Percentiles rank a stretch among this genome's conserved stretches.
phyloP scores from a whole-genome alignment of 768 basidiomycete species.

The Trametes cinnabarina region DNA sequence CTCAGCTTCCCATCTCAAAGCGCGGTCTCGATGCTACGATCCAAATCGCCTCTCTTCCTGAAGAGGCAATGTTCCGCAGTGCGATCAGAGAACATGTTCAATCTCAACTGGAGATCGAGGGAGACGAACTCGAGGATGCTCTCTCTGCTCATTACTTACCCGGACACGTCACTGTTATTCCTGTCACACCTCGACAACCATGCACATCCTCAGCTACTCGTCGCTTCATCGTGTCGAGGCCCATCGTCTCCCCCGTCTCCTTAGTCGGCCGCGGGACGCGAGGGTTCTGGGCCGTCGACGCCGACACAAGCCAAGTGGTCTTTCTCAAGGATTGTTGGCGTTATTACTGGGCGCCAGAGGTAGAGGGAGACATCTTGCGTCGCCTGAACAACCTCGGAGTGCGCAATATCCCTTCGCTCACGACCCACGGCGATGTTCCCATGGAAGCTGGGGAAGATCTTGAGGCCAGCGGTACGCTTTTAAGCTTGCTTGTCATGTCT shows the following conservation, averaged over 20 bases:
- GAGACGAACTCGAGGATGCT: neutral
- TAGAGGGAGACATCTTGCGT: neutral
- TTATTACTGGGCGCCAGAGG: no score
- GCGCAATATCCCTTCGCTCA: neutral
- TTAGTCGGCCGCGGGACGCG: slow-evolving; percentile 5
- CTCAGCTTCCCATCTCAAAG: slow-evolving; percentile 5
- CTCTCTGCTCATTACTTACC: slow-evolving; percentile 7
- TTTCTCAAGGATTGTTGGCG: slow-evolving; percentile 17
- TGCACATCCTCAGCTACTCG: no score
- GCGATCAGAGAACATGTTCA: neutral
- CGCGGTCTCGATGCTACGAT: slow-evolving; percentile 29
- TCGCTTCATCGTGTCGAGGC: slow-evolving; percentile 1
- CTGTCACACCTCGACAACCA: neutral
- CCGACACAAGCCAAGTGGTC: neutral
- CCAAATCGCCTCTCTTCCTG: neutral
- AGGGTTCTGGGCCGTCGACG: slow-evolving; percentile 12
- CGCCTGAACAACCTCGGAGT: neutral
- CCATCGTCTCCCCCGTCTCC: neutral
- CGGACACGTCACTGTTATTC: neutral
- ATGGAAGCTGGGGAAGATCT: no score
- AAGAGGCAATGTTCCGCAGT: slow-evolving; percentile 1
- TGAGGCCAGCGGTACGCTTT: no score
- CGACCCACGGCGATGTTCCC: slow-evolving; percentile 2
- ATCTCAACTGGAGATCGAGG: neutral
- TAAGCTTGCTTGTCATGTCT: no score